Percentiles rank a stretch among this genome's conserved stretches.
Evolutionary conservation across 164 flowering plant species (phyloP).

Genomic region (Stephania japonica): DNA sequence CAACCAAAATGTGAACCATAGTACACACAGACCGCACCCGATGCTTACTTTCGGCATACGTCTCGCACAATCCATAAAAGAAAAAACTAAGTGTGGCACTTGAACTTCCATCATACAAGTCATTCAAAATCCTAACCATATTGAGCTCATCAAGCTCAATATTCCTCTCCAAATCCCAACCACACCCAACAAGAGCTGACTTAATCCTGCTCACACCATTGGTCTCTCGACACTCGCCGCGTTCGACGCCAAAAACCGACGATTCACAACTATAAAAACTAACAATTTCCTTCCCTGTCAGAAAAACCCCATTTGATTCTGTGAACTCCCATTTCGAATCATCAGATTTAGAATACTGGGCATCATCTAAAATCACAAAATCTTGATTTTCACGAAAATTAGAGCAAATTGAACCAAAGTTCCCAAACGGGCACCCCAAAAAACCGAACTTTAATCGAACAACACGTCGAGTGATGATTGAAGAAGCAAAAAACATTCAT

Average conservation of each 20-base stretch:
- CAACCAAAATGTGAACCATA: slow-evolving; percentile 40
- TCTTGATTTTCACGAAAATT: slow-evolving; percentile 7
- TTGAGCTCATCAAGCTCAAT: slow-evolving; percentile 21
- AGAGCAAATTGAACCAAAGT: slow-evolving; percentile 5
- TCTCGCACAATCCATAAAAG: no score
- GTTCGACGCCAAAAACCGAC: neutral
- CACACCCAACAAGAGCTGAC: slow-evolving; percentile 20
- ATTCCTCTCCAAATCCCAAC: slow-evolving; percentile 22
- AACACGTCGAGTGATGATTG: slow-evolving; percentile 1
- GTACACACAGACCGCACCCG: slow-evolving; percentile 26
- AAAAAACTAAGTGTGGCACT: slow-evolving; percentile 40
- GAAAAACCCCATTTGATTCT: neutral
- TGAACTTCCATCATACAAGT: slow-evolving; percentile 27
- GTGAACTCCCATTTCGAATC: neutral
- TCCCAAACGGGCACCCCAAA: slow-evolving; percentile 6
- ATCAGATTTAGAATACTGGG: slow-evolving; percentile 2
- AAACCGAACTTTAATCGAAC: slow-evolving; percentile 1
- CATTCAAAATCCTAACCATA: slow-evolving; percentile 27
- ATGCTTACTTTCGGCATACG: slow-evolving; percentile 22
- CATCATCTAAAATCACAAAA: neutral
- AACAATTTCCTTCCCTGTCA: neutral
- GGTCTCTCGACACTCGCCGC: no score
- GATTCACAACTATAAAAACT: neutral
- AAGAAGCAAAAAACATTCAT: slow-evolving; percentile 13
- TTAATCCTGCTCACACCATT: slow-evolving; percentile 18